Evolutionary conservation across 176 grass and related monocot species (phyloP), one percentile per base, ranked within the genome.

Genomic region (Neostapfia colusana): DNA sequence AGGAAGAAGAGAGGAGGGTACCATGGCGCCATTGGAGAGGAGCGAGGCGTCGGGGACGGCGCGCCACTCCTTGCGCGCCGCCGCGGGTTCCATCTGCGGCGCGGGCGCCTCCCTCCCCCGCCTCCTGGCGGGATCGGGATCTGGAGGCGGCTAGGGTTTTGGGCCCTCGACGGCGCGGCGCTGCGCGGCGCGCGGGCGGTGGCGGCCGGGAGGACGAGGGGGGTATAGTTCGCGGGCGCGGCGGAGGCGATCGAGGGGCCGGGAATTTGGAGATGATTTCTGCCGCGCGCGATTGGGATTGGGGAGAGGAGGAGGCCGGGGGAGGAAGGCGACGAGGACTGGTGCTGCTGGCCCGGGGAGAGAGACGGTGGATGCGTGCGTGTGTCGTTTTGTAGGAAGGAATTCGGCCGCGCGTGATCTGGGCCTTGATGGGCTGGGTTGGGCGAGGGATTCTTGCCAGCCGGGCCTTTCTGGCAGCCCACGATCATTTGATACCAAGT

Each of bases 61-160:
- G 67, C 95, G 84, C 95, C 95, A 99, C 85, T 99, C 95, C 92
- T 99, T 95, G 74, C 89, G 85, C 64, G 78, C 81, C 78, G 61
- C 85, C 66, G 63, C 27, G 65, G 57, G 21, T 57, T 88, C 86
- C 86, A 88, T 88, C 54, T 23, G 65, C 46, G 35, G 64, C 34
- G 28, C 50, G 69, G 26, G 73, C 23, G 36, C 42, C 45, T 56
- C 63, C 60, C 31, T 10, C 44, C n/a, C 42, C 31, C 80, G 25
- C 63, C 58, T 61, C 75, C 70, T 31, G 42, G 68, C 75, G 53
- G 81, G 82, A 88, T 88, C 81, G 86, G 86, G 86, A 88, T 88
- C 86, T 71, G 81, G 70, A 60, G 76, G 86, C 72, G 84, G 83
- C 78, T 85, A 85, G 87, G 86, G 82, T 85, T 83, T 78, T 55